These are phyloP conservation scores for Silene vulgaris DNA, from an alignment of 179 eudicot species.

Conservation along the genomic window DNA sequence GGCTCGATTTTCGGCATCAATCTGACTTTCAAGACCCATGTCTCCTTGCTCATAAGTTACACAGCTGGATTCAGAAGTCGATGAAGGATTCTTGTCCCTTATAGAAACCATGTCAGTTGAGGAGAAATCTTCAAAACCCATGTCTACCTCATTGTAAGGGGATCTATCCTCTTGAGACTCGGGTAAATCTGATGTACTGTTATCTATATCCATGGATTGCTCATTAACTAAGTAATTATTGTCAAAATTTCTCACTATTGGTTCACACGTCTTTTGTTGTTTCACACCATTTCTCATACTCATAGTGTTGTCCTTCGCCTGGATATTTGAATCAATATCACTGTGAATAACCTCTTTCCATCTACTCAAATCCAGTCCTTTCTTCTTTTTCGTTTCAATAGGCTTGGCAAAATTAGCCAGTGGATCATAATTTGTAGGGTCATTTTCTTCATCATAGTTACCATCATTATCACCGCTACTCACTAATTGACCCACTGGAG, in stretches of 20 bases:
- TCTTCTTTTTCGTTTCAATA: conserved; percentile 57
- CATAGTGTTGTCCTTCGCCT: conserved; percentile 23
- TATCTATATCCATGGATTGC: conserved; percentile 18
- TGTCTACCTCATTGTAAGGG: conserved; percentile 11
- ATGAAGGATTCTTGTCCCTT: conserved; percentile 8
- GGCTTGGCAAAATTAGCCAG: conserved; percentile 60
- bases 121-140: conserved; percentile 12
- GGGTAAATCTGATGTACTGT: conserved; percentile 11
- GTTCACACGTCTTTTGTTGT: conserved; percentile 26
- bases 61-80: conserved; percentile 15
- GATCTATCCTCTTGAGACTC: conserved; percentile 2
- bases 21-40: conserved; percentile 55
- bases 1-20: conserved; percentile 81
- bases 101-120: conserved; percentile 8
- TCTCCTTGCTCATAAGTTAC: conserved; percentile 26
- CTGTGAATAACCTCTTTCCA: conserved; percentile 45
- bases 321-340: conserved; percentile 21
- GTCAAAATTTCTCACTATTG: conserved; percentile 18
- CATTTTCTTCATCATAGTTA: conserved; percentile 37
- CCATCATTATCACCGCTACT: conserved; percentile 21
- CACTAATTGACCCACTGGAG: conserved; percentile 33
- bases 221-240: conserved; percentile 16
- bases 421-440: conserved; percentile 33
- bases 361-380: conserved; percentile 56
- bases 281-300: conserved; percentile 6